phyloP scores from a whole-genome alignment of 768 basidiomycete genomes.

The Postia placenta region DNA sequence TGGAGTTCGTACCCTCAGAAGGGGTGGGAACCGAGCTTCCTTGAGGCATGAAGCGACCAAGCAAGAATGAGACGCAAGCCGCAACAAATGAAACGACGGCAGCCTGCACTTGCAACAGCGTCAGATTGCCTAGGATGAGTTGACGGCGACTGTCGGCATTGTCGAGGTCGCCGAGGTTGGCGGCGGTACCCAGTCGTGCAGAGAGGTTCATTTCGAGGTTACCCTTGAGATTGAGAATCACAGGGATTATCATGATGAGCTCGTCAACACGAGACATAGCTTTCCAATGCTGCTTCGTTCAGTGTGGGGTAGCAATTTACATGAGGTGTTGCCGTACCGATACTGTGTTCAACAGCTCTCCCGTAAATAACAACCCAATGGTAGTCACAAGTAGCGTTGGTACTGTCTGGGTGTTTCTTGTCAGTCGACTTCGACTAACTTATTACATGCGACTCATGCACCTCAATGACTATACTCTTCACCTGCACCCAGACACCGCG shows the following conservation, averaged over 20 bases:
- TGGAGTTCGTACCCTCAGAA: not conserved
- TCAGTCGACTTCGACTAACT: too few species aligned
- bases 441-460: too few species aligned
- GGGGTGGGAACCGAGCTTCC: not conserved
- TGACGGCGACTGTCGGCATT: conserved; percentile 50
- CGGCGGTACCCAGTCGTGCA: conserved; percentile 89
- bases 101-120: conserved; percentile 90
- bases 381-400: conserved; percentile 85
- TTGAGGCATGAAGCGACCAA: conserved; percentile 56
- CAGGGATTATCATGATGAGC: conserved; percentile 94
- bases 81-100: conserved; percentile 85
- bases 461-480: conserved; percentile 65
- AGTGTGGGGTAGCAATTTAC: not conserved
- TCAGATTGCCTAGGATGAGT: conserved; percentile 77
- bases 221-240: conserved; percentile 93
- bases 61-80: conserved; percentile 65
- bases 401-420: conserved; percentile 53
- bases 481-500: conserved; percentile 46
- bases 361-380: conserved; percentile 82
- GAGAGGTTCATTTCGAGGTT: conserved; percentile 99
- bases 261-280: conserved; percentile 91
- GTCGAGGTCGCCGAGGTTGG: conserved; percentile 91
- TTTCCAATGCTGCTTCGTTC: conserved; percentile 59
- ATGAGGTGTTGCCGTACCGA: conserved; percentile 42
- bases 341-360: conserved; percentile 82